These are phyloP conservation scores for Aechmea fasciata DNA, from an alignment of 176 grass and related monocot genomes.

Conservation along the genomic window DNA sequence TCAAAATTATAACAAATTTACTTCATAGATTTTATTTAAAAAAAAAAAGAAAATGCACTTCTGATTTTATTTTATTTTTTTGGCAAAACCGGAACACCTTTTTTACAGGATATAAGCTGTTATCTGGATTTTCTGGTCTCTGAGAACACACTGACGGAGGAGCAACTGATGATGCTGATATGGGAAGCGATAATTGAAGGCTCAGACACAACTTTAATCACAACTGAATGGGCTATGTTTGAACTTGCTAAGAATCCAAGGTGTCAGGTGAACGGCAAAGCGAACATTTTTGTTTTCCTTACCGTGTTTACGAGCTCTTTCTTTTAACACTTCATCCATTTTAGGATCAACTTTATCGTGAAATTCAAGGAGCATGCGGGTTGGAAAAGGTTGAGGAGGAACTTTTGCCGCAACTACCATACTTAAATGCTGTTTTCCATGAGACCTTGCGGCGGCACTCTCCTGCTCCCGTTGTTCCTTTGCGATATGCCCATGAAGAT, in stretches of 20 bases:
- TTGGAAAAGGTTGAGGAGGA: slow-evolving; percentile 44
- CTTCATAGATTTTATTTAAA: not conserved
- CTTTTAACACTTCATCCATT: not conserved
- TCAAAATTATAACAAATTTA: not conserved
- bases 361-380: slow-evolving; percentile 53
- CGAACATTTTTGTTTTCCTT: not conserved
- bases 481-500: slow-evolving; percentile 65
- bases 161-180: slow-evolving; percentile 44
- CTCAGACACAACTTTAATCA: slow-evolving; percentile 66
- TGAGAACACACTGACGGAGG: slow-evolving; percentile 53
- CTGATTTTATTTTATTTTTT: no score
- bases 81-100: not conserved
- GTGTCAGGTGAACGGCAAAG: slow-evolving; percentile 29
- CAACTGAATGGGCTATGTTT: slow-evolving; percentile 86
- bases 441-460: slow-evolving; percentile 57
- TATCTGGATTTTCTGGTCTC: slow-evolving; percentile 62
- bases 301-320: not conserved
- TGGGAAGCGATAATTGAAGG: slow-evolving; percentile 73
- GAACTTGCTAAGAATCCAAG: slow-evolving; percentile 62
- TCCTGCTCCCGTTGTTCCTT: slow-evolving; percentile 52
- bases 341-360: slow-evolving; percentile 54
- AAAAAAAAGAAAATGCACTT: not conserved
- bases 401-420: slow-evolving; percentile 41
- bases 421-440: slow-evolving; percentile 66
- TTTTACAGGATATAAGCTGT: slow-evolving; percentile 38